phyloP scores from a whole-genome alignment of 192 early-diverging fungal genomes.

The Umbelopsis sp. region DNA sequence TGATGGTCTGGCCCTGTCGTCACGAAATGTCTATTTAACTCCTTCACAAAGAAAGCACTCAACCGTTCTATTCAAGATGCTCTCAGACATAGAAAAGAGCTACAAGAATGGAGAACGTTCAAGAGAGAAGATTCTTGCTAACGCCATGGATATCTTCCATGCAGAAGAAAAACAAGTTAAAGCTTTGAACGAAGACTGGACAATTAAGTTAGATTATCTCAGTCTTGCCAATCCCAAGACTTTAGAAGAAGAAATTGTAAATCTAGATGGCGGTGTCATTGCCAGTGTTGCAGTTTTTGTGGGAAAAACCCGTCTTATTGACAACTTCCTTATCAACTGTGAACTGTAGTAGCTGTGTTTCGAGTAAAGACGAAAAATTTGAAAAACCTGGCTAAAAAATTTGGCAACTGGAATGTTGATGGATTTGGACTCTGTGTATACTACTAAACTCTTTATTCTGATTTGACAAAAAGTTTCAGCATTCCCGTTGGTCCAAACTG shows the following conservation, averaged over 20 bases:
- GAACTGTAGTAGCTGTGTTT: neutral
- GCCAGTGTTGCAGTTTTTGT: slow-evolving; percentile 84
- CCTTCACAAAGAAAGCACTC: slow-evolving; percentile 69
- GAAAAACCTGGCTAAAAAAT: neutral
- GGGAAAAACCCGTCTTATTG: slow-evolving; percentile 90
- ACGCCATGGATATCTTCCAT: slow-evolving; percentile 54
- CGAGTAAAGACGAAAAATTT: slow-evolving; percentile 1
- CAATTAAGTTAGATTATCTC: slow-evolving; percentile 82
- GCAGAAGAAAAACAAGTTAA: slow-evolving; percentile 42
- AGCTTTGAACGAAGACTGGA: slow-evolving; percentile 43
- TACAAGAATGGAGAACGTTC: slow-evolving; percentile 39
- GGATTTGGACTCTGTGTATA: neutral
- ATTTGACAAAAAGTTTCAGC: neutral
- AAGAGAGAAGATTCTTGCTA: slow-evolving; percentile 47
- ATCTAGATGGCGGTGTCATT: slow-evolving; percentile 64
- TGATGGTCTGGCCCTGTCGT: slow-evolving; percentile 90
- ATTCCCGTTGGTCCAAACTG: slow-evolving; percentile 8
- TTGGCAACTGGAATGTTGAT: slow-evolving; percentile 12
- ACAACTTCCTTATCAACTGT: slow-evolving; percentile 76
- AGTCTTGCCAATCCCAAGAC: slow-evolving; percentile 71
- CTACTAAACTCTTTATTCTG: neutral
- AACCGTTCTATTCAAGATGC: slow-evolving; percentile 71
- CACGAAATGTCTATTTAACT: slow-evolving; percentile 85
- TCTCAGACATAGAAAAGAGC: slow-evolving; percentile 54
- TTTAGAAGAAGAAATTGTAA: slow-evolving; percentile 52